Percentiles rank a stretch among this genome's conserved stretches.
phyloP scores from a whole-genome alignment of 305 asterid species.

The Fraxinus sp. region DNA sequence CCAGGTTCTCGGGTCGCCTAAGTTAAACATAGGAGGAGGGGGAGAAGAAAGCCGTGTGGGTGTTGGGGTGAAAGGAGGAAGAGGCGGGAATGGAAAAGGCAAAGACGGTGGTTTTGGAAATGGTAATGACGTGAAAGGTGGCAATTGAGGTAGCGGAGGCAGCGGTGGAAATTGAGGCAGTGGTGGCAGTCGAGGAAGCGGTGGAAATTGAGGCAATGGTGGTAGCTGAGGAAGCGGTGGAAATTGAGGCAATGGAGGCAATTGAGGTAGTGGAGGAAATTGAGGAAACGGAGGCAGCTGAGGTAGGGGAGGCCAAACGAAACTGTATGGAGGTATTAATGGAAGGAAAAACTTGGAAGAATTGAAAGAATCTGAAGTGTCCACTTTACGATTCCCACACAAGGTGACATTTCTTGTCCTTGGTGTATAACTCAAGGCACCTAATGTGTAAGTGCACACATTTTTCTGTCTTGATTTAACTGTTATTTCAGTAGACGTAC shows the following conservation, averaged over 20 bases:
- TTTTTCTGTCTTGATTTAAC: slow-evolving; percentile 38
- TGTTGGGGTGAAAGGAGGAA: slow-evolving; percentile 18
- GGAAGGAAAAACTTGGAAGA: slow-evolving; percentile 43
- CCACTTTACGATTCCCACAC: slow-evolving; percentile 26
- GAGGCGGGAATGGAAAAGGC: slow-evolving; percentile 21
- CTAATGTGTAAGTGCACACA: slow-evolving; percentile 39
- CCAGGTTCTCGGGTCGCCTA: slow-evolving; percentile 34
- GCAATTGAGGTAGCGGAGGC: slow-evolving; percentile 28
- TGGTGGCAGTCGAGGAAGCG: slow-evolving; percentile 27
- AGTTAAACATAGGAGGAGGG: slow-evolving; percentile 19
- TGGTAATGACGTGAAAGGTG: slow-evolving; percentile 22
- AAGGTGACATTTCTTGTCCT: slow-evolving; percentile 28
- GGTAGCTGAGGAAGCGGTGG: slow-evolving; percentile 25
- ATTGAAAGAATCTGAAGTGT: slow-evolving; percentile 22
- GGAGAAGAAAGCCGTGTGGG: background rate
- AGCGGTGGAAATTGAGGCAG: slow-evolving; percentile 12
- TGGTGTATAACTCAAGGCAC: slow-evolving; percentile 44
- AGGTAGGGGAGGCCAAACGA: slow-evolving; percentile 32
- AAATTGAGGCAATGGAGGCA: slow-evolving; percentile 23
- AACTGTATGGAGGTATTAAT: slow-evolving; percentile 33
- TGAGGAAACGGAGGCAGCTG: slow-evolving; percentile 28
- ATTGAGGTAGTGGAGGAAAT: slow-evolving; percentile 25
- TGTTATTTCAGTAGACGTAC: slow-evolving; percentile 30
- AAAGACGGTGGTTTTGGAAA: slow-evolving; percentile 22
- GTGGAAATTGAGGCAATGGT: slow-evolving; percentile 12